phyloP scores from a whole-genome alignment of 805 yeast genomes.

The Myxozyma sirexii region DNA sequence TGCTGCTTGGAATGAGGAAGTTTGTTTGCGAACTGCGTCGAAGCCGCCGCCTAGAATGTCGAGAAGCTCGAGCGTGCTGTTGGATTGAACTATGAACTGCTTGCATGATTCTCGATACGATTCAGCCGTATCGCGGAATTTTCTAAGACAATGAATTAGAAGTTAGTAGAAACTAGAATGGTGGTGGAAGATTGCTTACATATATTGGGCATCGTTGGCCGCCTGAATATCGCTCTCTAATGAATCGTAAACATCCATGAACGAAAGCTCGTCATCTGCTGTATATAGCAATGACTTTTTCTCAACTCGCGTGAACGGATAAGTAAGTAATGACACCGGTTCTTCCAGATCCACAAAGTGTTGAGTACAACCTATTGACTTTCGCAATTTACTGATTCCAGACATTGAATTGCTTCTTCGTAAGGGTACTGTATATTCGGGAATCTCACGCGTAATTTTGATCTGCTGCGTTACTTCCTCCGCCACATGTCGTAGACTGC shows the following conservation, averaged over 20 bases:
- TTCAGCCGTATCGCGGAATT: conserved; percentile 21
- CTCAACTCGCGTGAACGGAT: conserved; percentile 26
- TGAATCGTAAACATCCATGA: conserved; percentile 20
- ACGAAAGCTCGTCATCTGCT: conserved; percentile 11
- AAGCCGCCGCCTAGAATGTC: conserved; percentile 55
- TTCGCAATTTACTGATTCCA: conserved; percentile 7
- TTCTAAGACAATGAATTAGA: neutral
- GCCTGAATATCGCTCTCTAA: conserved; percentile 24
- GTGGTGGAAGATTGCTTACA: neutral
- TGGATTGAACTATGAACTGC: conserved; percentile 52
- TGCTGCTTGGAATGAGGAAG: conserved; percentile 62
- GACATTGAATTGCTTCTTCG: conserved; percentile 30
- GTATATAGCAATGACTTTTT: neutral
- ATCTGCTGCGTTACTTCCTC: conserved; percentile 12
- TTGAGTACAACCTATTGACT: neutral
- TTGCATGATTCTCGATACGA: conserved; percentile 33
- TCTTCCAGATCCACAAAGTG: neutral
- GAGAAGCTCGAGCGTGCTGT: conserved; percentile 50
- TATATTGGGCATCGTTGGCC: conserved; percentile 14
- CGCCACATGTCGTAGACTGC: conserved; percentile 15
- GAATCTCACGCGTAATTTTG: conserved; percentile 15
- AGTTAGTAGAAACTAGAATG: neutral
- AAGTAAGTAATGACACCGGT: neutral
- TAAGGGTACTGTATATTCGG: conserved; percentile 27
- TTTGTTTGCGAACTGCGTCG: conserved; percentile 61